Base-by-base conservation (phyloP, 768 basidiomycete species). In the Trametes maxima region DNA sequence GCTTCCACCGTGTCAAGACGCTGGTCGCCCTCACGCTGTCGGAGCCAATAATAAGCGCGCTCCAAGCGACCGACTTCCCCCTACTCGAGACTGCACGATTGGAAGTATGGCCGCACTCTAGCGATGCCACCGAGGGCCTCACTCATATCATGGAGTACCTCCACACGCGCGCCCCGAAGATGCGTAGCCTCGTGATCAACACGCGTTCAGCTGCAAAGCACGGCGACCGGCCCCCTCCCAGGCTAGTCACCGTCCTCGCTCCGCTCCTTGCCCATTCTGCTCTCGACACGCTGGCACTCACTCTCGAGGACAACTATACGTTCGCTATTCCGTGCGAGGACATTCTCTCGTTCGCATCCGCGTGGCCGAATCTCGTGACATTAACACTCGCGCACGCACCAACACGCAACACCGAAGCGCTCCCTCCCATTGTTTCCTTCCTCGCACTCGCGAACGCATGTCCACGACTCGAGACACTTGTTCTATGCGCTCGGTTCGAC, bases 51-150 rank as follows among this genome's bases (percentile, higher is more conserved):
- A 35, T 35, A 1, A 24, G 11, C 5, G 48, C 57, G 11, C 28
- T 58, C 25, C 25, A 43, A 21, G 17, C 25, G 0, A 50, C 48
- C 17, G 57, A 58, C 13, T 44, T 58, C 48, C 57, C 57, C 1
- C 16, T 19, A 2, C 28, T 51, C n/a, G 57, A 58, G 40, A 39
- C n/a, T 1, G 25, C 21, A 12, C 57, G 48, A 16, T 19, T 58
- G 28, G 57, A 58, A 22, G 25, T 58, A 12, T 58, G 57, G 57
- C 57, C 57, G n/a, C 48, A 58, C 24, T 58, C 57, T 2, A 58
- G 57, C 42, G 48, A 58, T 13, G 57, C 57, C 12, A 58, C 57
- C 19, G 47, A 50, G n/a, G 39, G 25, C n/a, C 48, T 58, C 17
- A 50, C 25, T 0, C 57, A 50, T 12, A 13, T 37, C 8, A 58